Base-by-base conservation (phyloP, 139 green algal genomes). In the Monoraphidium neglectum region DNA sequence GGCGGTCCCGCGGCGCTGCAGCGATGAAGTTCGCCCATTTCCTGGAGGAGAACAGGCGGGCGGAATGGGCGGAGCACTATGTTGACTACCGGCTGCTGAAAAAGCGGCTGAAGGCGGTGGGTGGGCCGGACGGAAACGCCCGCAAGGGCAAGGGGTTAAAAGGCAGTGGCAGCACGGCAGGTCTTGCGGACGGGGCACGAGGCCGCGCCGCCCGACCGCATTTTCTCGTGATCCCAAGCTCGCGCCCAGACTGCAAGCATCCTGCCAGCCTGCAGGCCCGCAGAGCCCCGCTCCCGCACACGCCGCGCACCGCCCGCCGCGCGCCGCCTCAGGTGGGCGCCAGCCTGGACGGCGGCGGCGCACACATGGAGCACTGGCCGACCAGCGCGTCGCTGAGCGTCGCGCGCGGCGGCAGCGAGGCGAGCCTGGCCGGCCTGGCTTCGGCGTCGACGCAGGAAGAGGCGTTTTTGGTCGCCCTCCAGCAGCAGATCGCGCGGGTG, bases 1-100 rank as follows among this genome's bases (percentile, higher is more conserved):
- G 10, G n/a, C 1, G 32, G 10, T 28, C 12, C 38, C 28, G 63
- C 63, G 46, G 15, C 2, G 54, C 21, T 4, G 54, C 54, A 33
- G 40, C 65, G 4, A 91, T 88, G 85, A 90, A 94, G 82, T 95
- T 93, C 70, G 87, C 86, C 36, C 90, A 92, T 40, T 77, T 82
- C 36, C 53, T 88, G 38, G 81, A 76, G 15, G 23, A 32, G 0
- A 68, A 66, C 13, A 24, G 54, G 62, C 21, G 59, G 30, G 57
- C 40, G 15, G 49, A 76, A 32, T 81, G 78, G 78, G 37, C 32
- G 4, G 51, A 62, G 46, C 24, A 81, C 43, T 93, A 93, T 49
- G 68, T 93, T 4, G 72, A 84, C 30, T 85, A 91, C 40, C 87
- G 88, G n/a, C 38, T 35, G 0, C 77, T 94, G 1, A 94, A 94